A percentile compares a stretch with the other conserved stretches of the same genome.
Evolutionary conservation across 2,329 filamentous ascomycete genomes (phyloP).

Genomic region (Rosellinia necatrix): DNA sequence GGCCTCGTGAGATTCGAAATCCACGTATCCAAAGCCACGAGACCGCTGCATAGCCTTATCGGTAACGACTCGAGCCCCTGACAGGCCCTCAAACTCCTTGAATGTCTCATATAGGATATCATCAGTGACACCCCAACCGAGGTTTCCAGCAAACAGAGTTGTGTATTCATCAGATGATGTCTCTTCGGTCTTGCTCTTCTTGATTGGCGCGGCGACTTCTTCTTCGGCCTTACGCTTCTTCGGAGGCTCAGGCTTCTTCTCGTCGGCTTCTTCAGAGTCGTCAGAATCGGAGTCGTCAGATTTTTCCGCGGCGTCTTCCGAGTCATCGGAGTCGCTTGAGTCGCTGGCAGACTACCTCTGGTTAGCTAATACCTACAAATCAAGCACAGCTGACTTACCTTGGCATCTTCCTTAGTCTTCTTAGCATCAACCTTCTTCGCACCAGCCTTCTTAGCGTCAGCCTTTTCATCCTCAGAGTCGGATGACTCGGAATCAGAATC

Average conservation of each 20-base stretch:
- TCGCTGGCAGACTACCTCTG: constrained; percentile 18
- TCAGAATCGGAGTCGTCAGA: constrained; percentile 39
- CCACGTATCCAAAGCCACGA: constrained; percentile 92
- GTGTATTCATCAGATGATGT: constrained; percentile 51
- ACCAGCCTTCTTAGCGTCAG: constrained; percentile 32
- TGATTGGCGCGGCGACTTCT: constrained; percentile 28
- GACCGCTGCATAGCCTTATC: constrained; percentile 81
- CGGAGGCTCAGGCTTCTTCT: constrained; percentile 30
- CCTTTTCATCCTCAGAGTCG: constrained; percentile 41
- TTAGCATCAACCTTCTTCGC: constrained; percentile 35
- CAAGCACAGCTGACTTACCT: constrained; percentile 35
- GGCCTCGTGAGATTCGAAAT: constrained; percentile 72
- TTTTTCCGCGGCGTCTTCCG: constrained; percentile 28
- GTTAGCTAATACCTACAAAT: constrained; percentile 12
- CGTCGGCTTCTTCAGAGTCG: constrained; percentile 42
- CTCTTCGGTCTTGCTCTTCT: constrained; percentile 38
- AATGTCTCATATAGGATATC: constrained; percentile 81
- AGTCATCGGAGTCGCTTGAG: constrained; percentile 18
- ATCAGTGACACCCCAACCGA: constrained; percentile 91
- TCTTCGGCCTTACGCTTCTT: constrained; percentile 52
- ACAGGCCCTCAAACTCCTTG: constrained; percentile 74
- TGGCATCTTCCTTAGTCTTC: constrained; percentile 34
- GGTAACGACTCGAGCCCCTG: constrained; percentile 78
- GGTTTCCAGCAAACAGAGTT: constrained; percentile 87
- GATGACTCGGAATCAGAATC: constrained; percentile 40